Conservation (phyloP, 306 rosid species). For the Fagus crenata region DNA sequence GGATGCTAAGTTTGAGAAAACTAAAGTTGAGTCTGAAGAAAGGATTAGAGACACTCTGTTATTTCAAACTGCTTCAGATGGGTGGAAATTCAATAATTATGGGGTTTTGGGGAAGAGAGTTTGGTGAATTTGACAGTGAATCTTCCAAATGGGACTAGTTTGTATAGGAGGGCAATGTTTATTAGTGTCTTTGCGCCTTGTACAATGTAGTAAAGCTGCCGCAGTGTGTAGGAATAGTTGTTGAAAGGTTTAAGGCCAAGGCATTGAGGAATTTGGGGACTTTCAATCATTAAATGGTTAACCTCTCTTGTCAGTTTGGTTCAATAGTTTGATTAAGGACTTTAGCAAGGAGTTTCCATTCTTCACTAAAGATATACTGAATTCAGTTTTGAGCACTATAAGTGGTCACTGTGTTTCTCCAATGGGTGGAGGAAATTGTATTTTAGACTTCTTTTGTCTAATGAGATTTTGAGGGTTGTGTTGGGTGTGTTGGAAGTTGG, state of each 20-base stretch:
- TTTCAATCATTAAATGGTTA: constrained; percentile 91
- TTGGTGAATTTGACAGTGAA: constrained; percentile 74
- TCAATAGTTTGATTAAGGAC: constrained; percentile 46
- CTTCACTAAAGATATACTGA: too few relatives aligned
- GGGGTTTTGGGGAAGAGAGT: constrained; percentile 43
- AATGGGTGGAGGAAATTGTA: too few relatives aligned
- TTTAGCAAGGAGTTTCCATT: neutral
- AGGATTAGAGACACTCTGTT: constrained; percentile 85
- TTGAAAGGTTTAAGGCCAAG: constrained; percentile 74
- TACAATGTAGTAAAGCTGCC: constrained; percentile 65
- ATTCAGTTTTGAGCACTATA: too few relatives aligned
- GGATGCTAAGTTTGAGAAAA: constrained; percentile 66
- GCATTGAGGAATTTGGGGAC: constrained; percentile 77
- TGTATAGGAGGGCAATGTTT: constrained; percentile 73
- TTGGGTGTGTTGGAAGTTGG: too few relatives aligned
- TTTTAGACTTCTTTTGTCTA: too few relatives aligned
- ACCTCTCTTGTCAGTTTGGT: constrained; percentile 76
- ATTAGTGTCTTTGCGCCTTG: constrained; percentile 67
- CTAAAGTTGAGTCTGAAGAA: constrained; percentile 68
- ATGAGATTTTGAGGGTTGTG: too few relatives aligned
- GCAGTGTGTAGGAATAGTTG: constrained; percentile 91
- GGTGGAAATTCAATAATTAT: constrained; percentile 59
- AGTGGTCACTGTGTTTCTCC: too few relatives aligned
- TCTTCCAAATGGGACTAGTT: constrained; percentile 87
- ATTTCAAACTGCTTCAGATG: constrained; percentile 75